phyloP scores from a whole-genome alignment of 768 basidiomycete species.

The Boletus pseudopeckii region DNA sequence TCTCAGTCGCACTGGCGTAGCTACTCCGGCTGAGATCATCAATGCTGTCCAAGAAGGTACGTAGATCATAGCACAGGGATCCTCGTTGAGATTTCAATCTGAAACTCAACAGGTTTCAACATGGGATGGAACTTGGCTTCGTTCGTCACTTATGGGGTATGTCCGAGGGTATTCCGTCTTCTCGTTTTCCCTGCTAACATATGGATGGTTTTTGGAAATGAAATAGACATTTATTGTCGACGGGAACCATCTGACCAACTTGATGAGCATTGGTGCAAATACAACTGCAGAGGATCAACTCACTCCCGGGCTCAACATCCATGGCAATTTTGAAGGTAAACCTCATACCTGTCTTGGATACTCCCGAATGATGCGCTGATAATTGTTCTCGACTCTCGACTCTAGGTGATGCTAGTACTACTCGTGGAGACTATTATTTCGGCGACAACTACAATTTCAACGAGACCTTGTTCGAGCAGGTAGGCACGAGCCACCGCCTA shows the following conservation, averaged over 20 bases:
- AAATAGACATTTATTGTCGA: slow-evolving; percentile 24
- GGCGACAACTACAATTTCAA: slow-evolving; percentile 26
- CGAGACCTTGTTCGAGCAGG: slow-evolving; percentile 25
- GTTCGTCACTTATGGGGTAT: slow-evolving; percentile 22
- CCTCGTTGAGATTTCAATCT: no score
- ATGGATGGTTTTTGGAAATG: background rate
- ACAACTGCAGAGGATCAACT: slow-evolving; percentile 7
- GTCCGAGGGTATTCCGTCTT: background rate
- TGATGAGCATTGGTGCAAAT: slow-evolving; percentile 27
- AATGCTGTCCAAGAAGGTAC: slow-evolving; percentile 21
- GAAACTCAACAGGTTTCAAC: slow-evolving; percentile 16
- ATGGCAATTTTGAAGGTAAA: slow-evolving; percentile 24
- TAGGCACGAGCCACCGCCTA: background rate
- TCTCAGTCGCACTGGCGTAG: slow-evolving; percentile 18
- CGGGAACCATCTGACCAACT: slow-evolving; percentile 27
- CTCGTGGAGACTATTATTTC: slow-evolving; percentile 24
- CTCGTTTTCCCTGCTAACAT: background rate
- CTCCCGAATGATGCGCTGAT: background rate
- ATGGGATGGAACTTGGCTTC: slow-evolving; percentile 23
- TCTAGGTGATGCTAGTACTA: slow-evolving; percentile 26
- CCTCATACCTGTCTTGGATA: background rate
- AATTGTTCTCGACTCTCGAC: background rate
- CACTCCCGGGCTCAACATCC: slow-evolving; percentile 19
- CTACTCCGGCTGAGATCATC: slow-evolving; percentile 22
- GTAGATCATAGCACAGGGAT: background rate